Base-by-base conservation (phyloP, 2,329 filamentous ascomycete genomes). In the Conoideocrella luteorostrata region DNA sequence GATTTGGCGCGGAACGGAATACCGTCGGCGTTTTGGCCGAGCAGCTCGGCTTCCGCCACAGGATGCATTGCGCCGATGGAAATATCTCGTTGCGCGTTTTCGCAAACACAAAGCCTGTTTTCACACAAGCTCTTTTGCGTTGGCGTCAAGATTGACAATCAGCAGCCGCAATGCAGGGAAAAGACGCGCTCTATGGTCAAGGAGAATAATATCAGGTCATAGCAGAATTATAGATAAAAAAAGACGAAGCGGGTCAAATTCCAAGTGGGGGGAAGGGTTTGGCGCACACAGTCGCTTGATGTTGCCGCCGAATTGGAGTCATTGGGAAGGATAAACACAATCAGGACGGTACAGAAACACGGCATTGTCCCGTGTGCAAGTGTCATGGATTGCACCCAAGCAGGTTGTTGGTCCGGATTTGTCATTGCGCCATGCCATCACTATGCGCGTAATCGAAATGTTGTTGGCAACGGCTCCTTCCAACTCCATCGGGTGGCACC, bases 1-100 rank as follows among this genome's bases (percentile, higher is more conserved):
- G 77, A 70, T 46, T 74, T 75, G 5, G 87, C 86, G 61, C 84
- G 86, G 69, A 97, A 95, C 34, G 88, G 80, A 30, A 93, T 55
- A 36, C 57, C 59, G 44, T 68, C 63, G 44, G 48, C 46, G 45
- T 55, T 53, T 39, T 44, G 51, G 47, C 53, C 53, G 28, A 52
- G 48, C 39, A 66, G 55, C 56, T 66, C 61, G 24, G 62, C 57
- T 17, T 50, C 54, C 45, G 61, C 60, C 18, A 57, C 50, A 43
- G 68, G 64, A 43, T 69, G 63, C 51, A 68, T 69, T 36, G 35
- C 43, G 41, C 29, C n/a, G 11, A 23, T 38, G 18, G 39, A 7
- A 23, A 3, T 37, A 23, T 21, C 22, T 39, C 22, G 12, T 13
- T 17, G 23, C 2, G 11, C 17, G 15, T 11, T 5, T 15, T n/a